Evolutionary conservation across 345 rosid genomes (phyloP), one percentile per base, ranked within the genome.

Genomic region (Gossypium stocksii): DNA sequence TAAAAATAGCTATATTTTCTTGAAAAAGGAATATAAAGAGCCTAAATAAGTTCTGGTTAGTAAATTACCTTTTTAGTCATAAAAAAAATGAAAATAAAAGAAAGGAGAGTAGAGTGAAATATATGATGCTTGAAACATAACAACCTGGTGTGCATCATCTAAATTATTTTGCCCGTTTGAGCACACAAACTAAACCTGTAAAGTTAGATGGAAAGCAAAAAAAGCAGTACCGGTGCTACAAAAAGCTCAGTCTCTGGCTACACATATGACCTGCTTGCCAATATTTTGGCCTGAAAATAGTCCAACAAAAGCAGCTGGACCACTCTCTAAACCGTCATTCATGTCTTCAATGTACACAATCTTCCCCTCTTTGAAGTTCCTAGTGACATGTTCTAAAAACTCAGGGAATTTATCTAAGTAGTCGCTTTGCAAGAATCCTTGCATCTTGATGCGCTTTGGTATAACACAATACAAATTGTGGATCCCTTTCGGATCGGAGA

Each of bases 371-470:
- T 77, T 83, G 88, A 85, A 87, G 68, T 73, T 67, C 17, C 70
- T n/a, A 19, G 53, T 65, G 23, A 91, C 82, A 68, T 78, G 72
- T 56, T 88, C 85, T 48, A 85, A 43, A 80, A 91, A 91, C 66
- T 67, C 70, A 2, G 87, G 89, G 78, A 77, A 85, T 17, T 87
- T 69, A 49, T 87, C 80, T 82, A 89, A 74, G 83, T 76, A 83
- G 80, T 91, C 93, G 15, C 88, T 85, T 70, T 89, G 93, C 74
- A 89, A 45, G 81, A 90, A 90, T 46, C 93, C 96, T 76, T 85
- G 85, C 82, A 90, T 80, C 58, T 71, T 84, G 71, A 90, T 16
- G 8, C 89, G 84, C 82, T 85, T 90, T 5, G 66, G 34, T 44
- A 87, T 49, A 2, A 89, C 81, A 38, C 66, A 77, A 84, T 9